Base-by-base conservation (phyloP, 2,329 filamentous ascomycete genomes). In the Fusarium camptoceras region DNA sequence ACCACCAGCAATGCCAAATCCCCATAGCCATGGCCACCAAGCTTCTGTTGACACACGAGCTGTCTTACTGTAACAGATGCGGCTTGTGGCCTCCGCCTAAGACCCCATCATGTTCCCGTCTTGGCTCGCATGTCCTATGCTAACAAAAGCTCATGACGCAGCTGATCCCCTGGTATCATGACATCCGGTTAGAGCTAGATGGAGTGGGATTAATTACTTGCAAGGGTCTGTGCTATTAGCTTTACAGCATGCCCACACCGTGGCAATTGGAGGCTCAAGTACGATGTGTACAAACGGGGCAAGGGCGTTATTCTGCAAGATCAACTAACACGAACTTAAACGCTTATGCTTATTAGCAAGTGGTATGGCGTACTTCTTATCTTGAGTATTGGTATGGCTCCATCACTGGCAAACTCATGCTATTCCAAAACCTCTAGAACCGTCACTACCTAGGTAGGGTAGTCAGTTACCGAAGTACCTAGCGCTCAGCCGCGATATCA, bases 141-240 rank as follows among this genome's bases (percentile, higher is more conserved):
- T 27, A 34, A 24, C 22, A 41, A 28, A 58, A 48, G 43, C 60
- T 61, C 60, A 71, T 71, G 60, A 71, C 49, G 54, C 59, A 61
- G 57, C 54, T 48, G 49, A 46, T 65, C 55, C 55, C 59, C 55
- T 54, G 50, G 64, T 64, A 71, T 71, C 55, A 71, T 70, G 67
- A 60, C 54, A 64, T 50, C 66, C 27, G 46, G 66, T 43, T 62
- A 57, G 24, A 67, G 51, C 44, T 25, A 27, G 48, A 55, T 44
- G 53, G 54, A 48, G 63, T 56, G 49, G 51, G 25, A 55, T 53
- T 54, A 34, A 70, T 64, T 70, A 70, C 37, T 53, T 66, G 34
- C 67, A 68, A 63, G 67, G 67, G 39, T 64, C 20, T 34, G 27
- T 42, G 31, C 34, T 51, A 63, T 70, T 71, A 63, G 62, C 53